These are phyloP conservation scores for Xylariaceae sp. DNA, from an alignment of 2,329 filamentous ascomycete genomes.

Conservation along the genomic window DNA sequence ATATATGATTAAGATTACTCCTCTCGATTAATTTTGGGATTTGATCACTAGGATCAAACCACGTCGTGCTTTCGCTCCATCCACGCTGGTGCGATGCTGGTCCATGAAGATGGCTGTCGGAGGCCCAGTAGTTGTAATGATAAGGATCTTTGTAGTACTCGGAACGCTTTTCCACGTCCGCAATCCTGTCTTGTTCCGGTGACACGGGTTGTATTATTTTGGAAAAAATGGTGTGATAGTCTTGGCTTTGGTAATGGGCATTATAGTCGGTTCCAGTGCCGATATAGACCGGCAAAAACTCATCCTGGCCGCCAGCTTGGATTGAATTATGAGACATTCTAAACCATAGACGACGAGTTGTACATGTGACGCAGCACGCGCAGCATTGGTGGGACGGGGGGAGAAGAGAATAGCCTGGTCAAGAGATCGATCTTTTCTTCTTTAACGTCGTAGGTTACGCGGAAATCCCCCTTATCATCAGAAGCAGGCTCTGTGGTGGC, in stretches of 20 bases:
- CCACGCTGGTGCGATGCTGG: slow-evolving; percentile 21
- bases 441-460: no score
- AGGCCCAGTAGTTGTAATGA: slow-evolving; percentile 2
- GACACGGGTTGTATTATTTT: not conserved
- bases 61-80: slow-evolving; percentile 23
- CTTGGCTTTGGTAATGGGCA: not conserved
- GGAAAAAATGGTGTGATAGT: not conserved
- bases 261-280: not conserved
- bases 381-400: no score
- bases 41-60: no score
- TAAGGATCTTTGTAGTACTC: slow-evolving; percentile 1
- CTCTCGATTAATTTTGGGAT: slow-evolving; percentile 7
- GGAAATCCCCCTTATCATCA: no score
- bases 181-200: not conserved
- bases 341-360: no score
- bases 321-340: not conserved
- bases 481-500: no score
- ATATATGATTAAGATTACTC: slow-evolving; percentile 3
- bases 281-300: not conserved
- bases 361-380: no score
- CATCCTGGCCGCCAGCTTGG: not conserved
- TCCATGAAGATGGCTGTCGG: no score
- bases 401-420: no score
- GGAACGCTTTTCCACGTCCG: not conserved
- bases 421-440: no score